These are phyloP conservation scores for Dissophora ornata DNA, from an alignment of 192 early-diverging fungal species.

Conservation along the genomic window DNA sequence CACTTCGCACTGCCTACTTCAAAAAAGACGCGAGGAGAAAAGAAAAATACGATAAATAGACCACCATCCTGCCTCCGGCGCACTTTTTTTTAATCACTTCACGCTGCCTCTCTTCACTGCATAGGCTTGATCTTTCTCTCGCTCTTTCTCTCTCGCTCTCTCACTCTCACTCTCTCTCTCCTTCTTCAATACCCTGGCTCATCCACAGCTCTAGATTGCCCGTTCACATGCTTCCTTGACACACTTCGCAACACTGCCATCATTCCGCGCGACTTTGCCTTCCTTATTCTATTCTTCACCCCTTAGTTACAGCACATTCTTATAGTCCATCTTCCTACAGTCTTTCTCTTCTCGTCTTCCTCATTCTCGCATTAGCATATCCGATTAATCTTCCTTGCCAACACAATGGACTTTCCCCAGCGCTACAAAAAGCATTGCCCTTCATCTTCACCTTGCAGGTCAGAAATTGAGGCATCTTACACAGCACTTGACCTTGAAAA, in stretches of 20 bases:
- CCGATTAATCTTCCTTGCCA: background rate
- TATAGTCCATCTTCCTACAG: too few relatives aligned
- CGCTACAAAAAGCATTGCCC: conserved; percentile 6
- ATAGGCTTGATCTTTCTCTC: conserved; percentile 2
- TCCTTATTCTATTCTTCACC: too few relatives aligned
- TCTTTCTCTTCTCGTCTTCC: too few relatives aligned
- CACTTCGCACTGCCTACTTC: too few relatives aligned
- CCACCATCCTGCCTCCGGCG: background rate
- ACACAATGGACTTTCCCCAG: background rate
- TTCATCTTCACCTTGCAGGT: conserved; percentile 17
- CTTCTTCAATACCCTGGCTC: background rate
- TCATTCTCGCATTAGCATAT: background rate
- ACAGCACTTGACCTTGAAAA: too few relatives aligned
- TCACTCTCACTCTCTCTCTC: background rate
- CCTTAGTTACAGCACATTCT: too few relatives aligned
- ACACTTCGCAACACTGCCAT: too few relatives aligned
- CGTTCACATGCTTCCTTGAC: too few relatives aligned
- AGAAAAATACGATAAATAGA: background rate
- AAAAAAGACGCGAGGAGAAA: too few relatives aligned
- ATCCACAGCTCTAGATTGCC: too few relatives aligned
- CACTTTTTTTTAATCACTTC: background rate
- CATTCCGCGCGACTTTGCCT: too few relatives aligned
- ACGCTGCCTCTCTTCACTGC: background rate
- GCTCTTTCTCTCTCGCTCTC: background rate
- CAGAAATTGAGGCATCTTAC: too few relatives aligned